Evolutionary conservation across 345 rosid genomes (phyloP), one percentile per base, ranked within the genome.

Genomic region (Melastoma malabathricum): DNA sequence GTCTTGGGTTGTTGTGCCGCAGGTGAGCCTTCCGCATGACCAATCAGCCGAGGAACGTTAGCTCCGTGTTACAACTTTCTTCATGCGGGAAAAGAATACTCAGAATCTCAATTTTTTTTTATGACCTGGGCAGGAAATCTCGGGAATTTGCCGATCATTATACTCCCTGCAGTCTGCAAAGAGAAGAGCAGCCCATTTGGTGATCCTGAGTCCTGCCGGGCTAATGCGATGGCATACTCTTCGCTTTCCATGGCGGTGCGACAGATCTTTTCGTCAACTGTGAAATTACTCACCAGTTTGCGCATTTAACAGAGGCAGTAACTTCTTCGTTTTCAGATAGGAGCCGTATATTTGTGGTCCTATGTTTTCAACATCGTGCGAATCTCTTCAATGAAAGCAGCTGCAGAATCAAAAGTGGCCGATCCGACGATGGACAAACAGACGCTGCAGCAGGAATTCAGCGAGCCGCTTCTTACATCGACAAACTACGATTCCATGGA

Each of bases 161-260:
- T 80, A 43, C 43, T 76, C 47, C 83, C 81, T 6, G 76, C 80
- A 17, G 71, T 74, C 13, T 80, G 86, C 51, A 53, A 57, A 54
- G 86, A 80, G 53, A 46, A 51, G 47, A 71, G 62, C 13, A 67
- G 71, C 63, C 79, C 78, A 19, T 74, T 77, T 47, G 86, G 86
- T 50, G 76, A 68, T 43, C 56, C 71, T 3, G 67, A 59, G 2
- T 29, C 57, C 23, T 74, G 83, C 58, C 58, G 59, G 12, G 15
- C 52, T 8, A 56, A 65, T 31, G 80, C 71, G 18, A 16, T 64
- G 62, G 75, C 83, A 43, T 76, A 76, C 62, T 77, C 68, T 52
- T 72, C 80, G 9, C 67, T 79, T 47, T 73, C 82, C 3, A 52
- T 71, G 71, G 79, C 82, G 48, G 85, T 75, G 72, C 38, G 38